Percentiles rank a stretch among this genome's conserved stretches.
These are phyloP conservation scores for Starmerella vaccinii DNA, from an alignment of 805 yeast genomes.

Conservation along the genomic window DNA sequence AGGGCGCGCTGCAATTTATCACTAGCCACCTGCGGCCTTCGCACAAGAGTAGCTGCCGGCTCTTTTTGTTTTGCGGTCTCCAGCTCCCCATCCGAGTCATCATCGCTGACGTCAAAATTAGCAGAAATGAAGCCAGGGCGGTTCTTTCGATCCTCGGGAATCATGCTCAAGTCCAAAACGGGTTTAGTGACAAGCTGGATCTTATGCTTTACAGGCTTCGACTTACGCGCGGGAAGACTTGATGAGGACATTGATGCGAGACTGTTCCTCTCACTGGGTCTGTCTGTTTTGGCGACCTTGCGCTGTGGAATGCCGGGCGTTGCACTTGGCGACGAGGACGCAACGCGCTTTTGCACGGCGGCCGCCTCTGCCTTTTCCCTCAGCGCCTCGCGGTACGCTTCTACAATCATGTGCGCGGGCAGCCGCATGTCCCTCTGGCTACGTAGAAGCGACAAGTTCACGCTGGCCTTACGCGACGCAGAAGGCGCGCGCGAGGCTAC, in stretches of 20 bases:
- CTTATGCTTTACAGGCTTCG: constrained; percentile 6
- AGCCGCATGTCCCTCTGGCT: background rate
- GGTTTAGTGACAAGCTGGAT: constrained; percentile 19
- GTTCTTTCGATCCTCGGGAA: constrained; percentile 23
- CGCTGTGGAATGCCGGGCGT: background rate
- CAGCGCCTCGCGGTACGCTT: constrained; percentile 5
- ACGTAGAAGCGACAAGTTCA: background rate
- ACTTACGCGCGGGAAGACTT: background rate
- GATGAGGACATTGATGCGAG: background rate
- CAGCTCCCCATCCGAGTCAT: constrained; percentile 17
- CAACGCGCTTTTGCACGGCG: background rate
- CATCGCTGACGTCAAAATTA: constrained; percentile 29
- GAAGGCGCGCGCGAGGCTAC: background rate
- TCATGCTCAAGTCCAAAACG: constrained; percentile 13
- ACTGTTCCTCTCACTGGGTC: background rate
- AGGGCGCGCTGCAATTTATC: constrained; percentile 1
- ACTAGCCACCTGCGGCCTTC: constrained; percentile 17
- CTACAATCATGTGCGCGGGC: constrained; percentile 1
- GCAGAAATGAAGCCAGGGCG: constrained; percentile 32
- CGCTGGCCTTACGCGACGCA: constrained; percentile 1
- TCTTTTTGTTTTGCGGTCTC: background rate
- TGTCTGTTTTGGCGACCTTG: background rate
- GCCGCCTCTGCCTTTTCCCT: background rate
- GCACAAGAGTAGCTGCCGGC: background rate
- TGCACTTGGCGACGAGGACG: background rate